These are phyloP conservation scores for Alnus glutinosa DNA, from an alignment of 306 rosid species.

Conservation along the genomic window DNA sequence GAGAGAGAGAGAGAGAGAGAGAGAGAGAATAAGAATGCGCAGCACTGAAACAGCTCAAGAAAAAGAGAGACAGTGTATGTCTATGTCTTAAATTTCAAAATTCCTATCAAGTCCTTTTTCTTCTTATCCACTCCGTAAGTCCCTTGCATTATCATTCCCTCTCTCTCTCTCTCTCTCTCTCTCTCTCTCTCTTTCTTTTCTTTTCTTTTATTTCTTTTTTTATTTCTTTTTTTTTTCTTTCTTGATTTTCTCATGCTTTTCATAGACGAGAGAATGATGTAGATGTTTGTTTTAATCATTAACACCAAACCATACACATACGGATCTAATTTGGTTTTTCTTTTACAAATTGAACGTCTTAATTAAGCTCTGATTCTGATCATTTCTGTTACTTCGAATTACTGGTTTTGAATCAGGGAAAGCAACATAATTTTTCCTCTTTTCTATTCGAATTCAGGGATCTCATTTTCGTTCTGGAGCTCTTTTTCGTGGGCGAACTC, in stretches of 20 bases:
- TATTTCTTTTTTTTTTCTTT: neutral
- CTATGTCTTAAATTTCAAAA: slow-evolving; percentile 34
- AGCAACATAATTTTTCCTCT: neutral
- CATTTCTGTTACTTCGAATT: neutral
- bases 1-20: neutral
- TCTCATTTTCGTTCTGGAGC: slow-evolving; percentile 1
- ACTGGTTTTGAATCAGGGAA: neutral
- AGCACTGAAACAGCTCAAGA: slow-evolving; percentile 33
- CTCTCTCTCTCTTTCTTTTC: neutral
- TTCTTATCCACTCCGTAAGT: slow-evolving; percentile 41
- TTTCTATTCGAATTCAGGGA: neutral
- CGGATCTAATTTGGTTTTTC: slow-evolving; percentile 31
- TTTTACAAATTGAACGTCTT: neutral
- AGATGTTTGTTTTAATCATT: neutral
- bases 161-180: slow-evolving; percentile 12
- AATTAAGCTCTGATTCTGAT: neutral
- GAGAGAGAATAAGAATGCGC: slow-evolving; percentile 20
- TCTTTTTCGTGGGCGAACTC: neutral
- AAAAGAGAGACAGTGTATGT: slow-evolving; percentile 18
- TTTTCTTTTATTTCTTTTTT: neutral
- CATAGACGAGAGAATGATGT: neutral
- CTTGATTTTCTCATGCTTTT: neutral
- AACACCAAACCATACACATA: neutral
- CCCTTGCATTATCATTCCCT: slow-evolving; percentile 20
- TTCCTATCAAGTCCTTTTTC: slow-evolving; percentile 41